Evolutionary conservation across 345 rosid species (phyloP).

Genomic region (Gynandropsis gynandra): DNA sequence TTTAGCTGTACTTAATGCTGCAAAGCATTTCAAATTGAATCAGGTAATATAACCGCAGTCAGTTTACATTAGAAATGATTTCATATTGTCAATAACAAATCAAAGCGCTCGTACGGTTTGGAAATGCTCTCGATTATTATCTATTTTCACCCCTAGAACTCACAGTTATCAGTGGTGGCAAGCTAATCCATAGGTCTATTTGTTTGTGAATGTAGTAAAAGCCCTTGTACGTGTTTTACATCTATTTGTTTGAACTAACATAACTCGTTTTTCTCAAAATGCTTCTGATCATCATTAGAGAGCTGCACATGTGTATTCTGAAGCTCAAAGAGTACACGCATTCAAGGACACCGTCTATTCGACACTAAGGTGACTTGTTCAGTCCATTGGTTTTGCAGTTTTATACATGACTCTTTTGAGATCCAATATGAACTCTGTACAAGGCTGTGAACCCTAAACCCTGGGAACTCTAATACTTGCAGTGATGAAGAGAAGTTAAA

Average conservation of each 20-base stretch:
- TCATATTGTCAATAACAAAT: no score
- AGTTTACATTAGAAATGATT: no score
- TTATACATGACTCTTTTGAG: not conserved
- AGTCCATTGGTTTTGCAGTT: not conserved
- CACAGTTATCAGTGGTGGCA: no score
- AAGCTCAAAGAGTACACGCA: constrained; percentile 76
- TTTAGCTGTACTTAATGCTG: constrained; percentile 72
- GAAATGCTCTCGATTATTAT: not conserved
- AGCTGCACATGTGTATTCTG: constrained; percentile 87
- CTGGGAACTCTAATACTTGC: constrained; percentile 23
- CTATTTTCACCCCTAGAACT: no score
- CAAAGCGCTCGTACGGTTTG: not conserved
- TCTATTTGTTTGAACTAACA: no score
- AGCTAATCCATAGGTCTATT: not conserved
- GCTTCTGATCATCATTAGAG: constrained; percentile 35
- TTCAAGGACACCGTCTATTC: constrained; percentile 80
- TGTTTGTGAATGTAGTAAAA: not conserved
- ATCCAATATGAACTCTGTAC: not conserved
- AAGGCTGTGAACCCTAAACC: constrained; percentile 1
- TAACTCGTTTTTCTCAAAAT: not conserved
- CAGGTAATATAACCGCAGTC: constrained; percentile 39
- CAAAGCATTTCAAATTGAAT: constrained; percentile 68
- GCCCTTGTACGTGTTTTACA: no score
- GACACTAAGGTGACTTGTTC: constrained; percentile 38
- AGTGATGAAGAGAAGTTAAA: constrained; percentile 85